Base-by-base conservation (phyloP, 2,329 filamentous ascomycete species). In the Capronia coronata region DNA sequence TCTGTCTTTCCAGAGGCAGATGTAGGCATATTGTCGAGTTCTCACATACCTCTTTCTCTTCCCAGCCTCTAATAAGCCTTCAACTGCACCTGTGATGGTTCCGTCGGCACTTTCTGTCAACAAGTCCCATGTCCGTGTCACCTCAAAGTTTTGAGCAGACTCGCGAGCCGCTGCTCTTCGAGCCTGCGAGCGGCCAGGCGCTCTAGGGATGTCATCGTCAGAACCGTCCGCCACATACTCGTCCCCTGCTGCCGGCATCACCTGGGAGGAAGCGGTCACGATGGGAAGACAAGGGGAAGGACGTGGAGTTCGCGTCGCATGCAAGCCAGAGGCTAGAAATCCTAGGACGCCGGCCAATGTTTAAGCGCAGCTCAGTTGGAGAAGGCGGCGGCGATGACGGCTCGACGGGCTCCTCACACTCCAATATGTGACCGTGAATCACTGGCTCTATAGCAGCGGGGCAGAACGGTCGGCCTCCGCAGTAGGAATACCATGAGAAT, bases 41-140 rank as follows among this genome's bases (percentile, higher is more conserved):
- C 6, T 32, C 21, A 13, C 67, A 63, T 66, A 81, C 78, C 80
- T 75, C 64, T 82, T 83, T 52, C 89, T 81, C 74, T 94, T 94
- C 65, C 86, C 82, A 18, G 87, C 87, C 67, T 94, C 88, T 42
- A 89, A 76, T 23, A 86, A 69, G 18, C 84, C 83, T 57, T 87
- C 82, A 34, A 94, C 77, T 10, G 78, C 76, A 35, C 78, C 79
- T 49, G 82, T 83, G 58, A 94, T 80, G 49, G 82, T 83, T 39
- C 86, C 88, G 69, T 94, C 87, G 35, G 82, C 83, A 16, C 84
- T 83, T 68, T 93, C 87, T 43, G 86, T 78, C 27, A 90, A 79
- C 5, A 79, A 79, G 64, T 91, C 87, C 73, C 74, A 77, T 16
- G 73, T 75, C 56, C 74, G 64, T 21, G 70, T 68, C 32, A 75